Percentiles rank a stretch among this genome's conserved stretches.
Conservation (phyloP, 1,139 yeast species). For the Pichiaceae sp. region DNA sequence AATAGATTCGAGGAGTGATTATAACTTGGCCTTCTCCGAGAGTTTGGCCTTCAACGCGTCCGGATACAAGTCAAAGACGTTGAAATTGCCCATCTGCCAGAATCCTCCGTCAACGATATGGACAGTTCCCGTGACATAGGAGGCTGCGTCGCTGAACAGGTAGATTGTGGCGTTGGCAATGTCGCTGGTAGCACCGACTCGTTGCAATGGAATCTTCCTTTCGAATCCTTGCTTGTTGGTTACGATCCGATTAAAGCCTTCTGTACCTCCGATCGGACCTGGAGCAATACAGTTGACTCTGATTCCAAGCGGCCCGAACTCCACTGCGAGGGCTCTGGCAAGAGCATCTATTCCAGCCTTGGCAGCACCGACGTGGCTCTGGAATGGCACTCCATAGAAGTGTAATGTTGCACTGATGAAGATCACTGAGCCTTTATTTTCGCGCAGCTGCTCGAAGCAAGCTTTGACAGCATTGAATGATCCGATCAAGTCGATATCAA, state of each 20-base stretch:
- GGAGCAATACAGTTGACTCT: slow-evolving; percentile 82
- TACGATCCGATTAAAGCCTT: slow-evolving; percentile 60
- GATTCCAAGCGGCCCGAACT: slow-evolving; percentile 81
- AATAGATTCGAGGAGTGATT: slow-evolving; percentile 22
- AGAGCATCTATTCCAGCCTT: slow-evolving; percentile 91
- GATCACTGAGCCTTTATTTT: slow-evolving; percentile 59
- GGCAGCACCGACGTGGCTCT: slow-evolving; percentile 84
- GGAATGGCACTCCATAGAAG: slow-evolving; percentile 80
- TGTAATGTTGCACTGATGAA: slow-evolving; percentile 85
- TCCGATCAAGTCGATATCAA: slow-evolving; percentile 78
- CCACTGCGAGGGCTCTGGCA: slow-evolving; percentile 75
- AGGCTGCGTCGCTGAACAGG: slow-evolving; percentile 75
- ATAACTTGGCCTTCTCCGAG: slow-evolving; percentile 20
- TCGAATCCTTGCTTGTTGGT: slow-evolving; percentile 35
- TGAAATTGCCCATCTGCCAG: slow-evolving; percentile 67
- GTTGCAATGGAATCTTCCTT: slow-evolving; percentile 59
- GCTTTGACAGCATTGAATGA: slow-evolving; percentile 86
- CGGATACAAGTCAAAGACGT: slow-evolving; percentile 31
- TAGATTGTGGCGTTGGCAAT: slow-evolving; percentile 86
- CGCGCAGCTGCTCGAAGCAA: slow-evolving; percentile 51
- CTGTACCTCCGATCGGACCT: slow-evolving; percentile 76
- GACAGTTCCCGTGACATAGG: slow-evolving; percentile 69
- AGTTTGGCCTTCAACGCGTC: slow-evolving; percentile 23
- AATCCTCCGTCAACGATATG: slow-evolving; percentile 84
- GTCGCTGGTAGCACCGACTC: slow-evolving; percentile 67